These are phyloP conservation scores for Penicillium sp. DNA, from an alignment of 2,329 filamentous ascomycete genomes.

Conservation along the genomic window DNA sequence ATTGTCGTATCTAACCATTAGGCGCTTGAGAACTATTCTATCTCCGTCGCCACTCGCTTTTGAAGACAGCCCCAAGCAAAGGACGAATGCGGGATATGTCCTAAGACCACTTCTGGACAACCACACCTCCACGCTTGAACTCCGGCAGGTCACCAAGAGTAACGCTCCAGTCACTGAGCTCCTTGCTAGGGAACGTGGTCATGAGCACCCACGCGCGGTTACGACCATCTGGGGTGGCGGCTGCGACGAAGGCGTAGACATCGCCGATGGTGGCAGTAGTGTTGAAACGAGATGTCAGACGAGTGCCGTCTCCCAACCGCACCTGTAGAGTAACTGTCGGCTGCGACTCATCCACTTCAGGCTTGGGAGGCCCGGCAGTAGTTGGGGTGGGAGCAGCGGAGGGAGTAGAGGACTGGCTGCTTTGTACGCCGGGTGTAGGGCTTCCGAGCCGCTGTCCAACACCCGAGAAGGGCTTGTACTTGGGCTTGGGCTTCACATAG, in stretches of 20 bases:
- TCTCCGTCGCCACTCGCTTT: constrained; percentile 15
- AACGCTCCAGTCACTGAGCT: constrained; percentile 61
- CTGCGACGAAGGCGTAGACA: constrained; percentile 66
- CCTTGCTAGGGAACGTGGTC: constrained; percentile 70
- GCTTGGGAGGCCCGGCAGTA: constrained; percentile 42
- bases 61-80: constrained; percentile 6
- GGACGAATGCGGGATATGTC: constrained; percentile 2
- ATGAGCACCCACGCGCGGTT: constrained; percentile 64
- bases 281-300: constrained; percentile 68
- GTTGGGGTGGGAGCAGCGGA: constrained; percentile 30
- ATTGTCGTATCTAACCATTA: constrained; percentile 10
- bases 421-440: constrained; percentile 62
- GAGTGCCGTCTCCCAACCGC: constrained; percentile 67
- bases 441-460: constrained; percentile 67
- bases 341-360: constrained; percentile 62
- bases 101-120: constrained; percentile 58
- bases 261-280: constrained; percentile 69
- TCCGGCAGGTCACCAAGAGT: constrained; percentile 55
- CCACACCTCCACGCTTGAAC: constrained; percentile 58
- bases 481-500: constrained; percentile 67
- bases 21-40: constrained; percentile 8
- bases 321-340: constrained; percentile 67
- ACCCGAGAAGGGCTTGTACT: constrained; percentile 68
- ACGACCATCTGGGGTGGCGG: constrained; percentile 57
- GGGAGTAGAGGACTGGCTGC: constrained; percentile 42